Evolutionary conservation across 2,329 filamentous ascomycete genomes (phyloP).

Genomic region (Ilyonectria destructans): DNA sequence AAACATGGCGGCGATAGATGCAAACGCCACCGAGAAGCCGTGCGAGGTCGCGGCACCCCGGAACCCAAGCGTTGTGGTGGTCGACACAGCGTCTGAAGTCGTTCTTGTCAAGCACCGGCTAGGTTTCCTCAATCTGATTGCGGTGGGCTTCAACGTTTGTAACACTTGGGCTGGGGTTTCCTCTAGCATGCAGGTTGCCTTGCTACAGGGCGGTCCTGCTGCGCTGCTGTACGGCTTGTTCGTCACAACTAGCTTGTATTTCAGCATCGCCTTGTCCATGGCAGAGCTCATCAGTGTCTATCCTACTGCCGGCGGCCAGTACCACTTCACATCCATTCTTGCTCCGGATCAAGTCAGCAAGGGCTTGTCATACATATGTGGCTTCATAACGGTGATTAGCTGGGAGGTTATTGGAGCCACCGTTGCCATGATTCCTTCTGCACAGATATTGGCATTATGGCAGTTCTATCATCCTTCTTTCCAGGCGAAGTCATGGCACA

Average conservation of each 20-base stretch:
- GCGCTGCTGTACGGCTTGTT: conserved; percentile 48
- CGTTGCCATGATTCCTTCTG: background rate
- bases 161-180: conserved; percentile 49
- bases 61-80: too few relatives aligned
- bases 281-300: conserved; percentile 57
- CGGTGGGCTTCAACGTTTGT: conserved; percentile 38
- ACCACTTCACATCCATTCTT: conserved; percentile 32
- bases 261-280: conserved; percentile 49
- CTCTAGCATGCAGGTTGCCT: conserved; percentile 40
- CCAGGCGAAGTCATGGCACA: background rate
- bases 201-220: conserved; percentile 27
- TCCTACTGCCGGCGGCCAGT: conserved; percentile 58
- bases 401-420: background rate
- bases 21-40: too few relatives aligned
- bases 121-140: background rate
- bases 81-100: too few relatives aligned
- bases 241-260: conserved; percentile 25
- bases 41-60: too few relatives aligned
- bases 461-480: background rate
- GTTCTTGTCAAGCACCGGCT: too few relatives aligned
- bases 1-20: too few relatives aligned
- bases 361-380: background rate
- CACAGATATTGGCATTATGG: background rate
- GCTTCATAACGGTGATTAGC: background rate
- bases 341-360: background rate